Base-by-base conservation (phyloP, 306 rosid species). In the Ammopiptanthus mongolicus region DNA sequence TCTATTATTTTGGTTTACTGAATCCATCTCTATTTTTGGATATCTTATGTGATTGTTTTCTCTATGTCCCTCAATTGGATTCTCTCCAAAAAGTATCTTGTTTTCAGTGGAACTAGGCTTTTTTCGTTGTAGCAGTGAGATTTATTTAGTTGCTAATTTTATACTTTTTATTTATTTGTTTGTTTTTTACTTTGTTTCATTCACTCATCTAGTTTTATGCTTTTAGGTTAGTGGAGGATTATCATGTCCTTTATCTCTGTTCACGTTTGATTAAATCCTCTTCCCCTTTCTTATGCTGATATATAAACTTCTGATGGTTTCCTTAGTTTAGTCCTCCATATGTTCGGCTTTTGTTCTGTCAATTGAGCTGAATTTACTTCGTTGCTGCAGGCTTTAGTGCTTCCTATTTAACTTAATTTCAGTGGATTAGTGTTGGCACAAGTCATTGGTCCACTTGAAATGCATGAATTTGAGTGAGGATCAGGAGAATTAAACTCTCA, bases 311-410 rank as follows among this genome's bases (percentile, higher is more conserved):
- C 21, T 65, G 25, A 36, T 77, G 66, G 22, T 63, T 76, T 55
- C 25, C 37, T 65, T 60, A 41, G 44, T 58, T 79, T 41, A 21
- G 62, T 74, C 58, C 71, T 74, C 52, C 41, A 36, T 52, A 55
- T 76, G 53, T 34, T 55, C 41, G 51, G 69, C 6, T 66, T 48
- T 75, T 79, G 46, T 59, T 37, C 44, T 52, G 66, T 58, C 21
- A 51, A 41, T 73, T 77, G 67, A 51, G 63, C 63, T 50, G 82
- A 74, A 46, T 77, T 77, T 18, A 31, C 73, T 65, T 84, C n/a
- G 31, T 61, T 75, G 53, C 48, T 65, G 82, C 80, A 80, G 87
- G 81, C 71, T 69, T 74, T 39, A 56, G 50, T 72, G 41, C 37
- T 65, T 77, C 77, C 71, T 52, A 34, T 31, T 18, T 78, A 53